A percentile compares a stretch with the other conserved stretches of the same genome.
phyloP scores from a whole-genome alignment of 2,329 filamentous ascomycete genomes.

The Neobulgaria alba region DNA sequence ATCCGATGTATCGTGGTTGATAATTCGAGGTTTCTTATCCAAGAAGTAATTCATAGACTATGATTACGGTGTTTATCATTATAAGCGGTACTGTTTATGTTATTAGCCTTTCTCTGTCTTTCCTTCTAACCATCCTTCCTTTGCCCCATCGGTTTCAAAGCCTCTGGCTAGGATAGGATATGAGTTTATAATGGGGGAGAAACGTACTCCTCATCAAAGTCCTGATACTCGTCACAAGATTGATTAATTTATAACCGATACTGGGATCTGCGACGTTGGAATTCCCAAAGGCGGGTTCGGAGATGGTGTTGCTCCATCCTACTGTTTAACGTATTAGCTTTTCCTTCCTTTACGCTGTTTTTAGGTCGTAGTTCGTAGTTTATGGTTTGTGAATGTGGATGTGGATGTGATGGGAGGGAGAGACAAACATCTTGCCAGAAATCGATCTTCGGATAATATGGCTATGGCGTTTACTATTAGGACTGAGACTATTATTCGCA shows the following conservation, averaged over 20 bases:
- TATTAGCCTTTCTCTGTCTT: slow-evolving; percentile 3
- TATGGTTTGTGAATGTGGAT: no score
- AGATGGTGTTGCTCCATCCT: slow-evolving; percentile 63
- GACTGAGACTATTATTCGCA: slow-evolving; percentile 67
- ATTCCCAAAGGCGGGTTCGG: slow-evolving; percentile 68
- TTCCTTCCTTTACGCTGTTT: no score
- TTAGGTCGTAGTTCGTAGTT: no score
- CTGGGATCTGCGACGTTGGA: slow-evolving; percentile 59
- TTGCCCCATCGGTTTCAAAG: no score
- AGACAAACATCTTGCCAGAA: slow-evolving; percentile 65
- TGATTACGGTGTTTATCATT: slow-evolving; percentile 72
- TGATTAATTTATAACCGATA: slow-evolving; percentile 79
- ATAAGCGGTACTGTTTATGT: slow-evolving; percentile 65
- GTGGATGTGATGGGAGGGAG: not conserved
- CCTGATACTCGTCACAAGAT: slow-evolving; percentile 81
- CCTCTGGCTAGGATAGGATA: no score
- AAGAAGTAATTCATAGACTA: slow-evolving; percentile 71
- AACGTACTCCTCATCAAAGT: slow-evolving; percentile 86
- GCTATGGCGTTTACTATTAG: slow-evolving; percentile 92
- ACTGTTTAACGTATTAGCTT: slow-evolving; percentile 40
- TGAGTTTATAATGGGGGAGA: no score
- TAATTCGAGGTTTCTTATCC: no score
- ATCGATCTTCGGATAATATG: slow-evolving; percentile 89
- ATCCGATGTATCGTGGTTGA: no score
- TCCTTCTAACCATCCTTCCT: not conserved